These are phyloP conservation scores for Apiospora arundinis DNA, from an alignment of 2,329 filamentous ascomycete species.

Conservation along the genomic window DNA sequence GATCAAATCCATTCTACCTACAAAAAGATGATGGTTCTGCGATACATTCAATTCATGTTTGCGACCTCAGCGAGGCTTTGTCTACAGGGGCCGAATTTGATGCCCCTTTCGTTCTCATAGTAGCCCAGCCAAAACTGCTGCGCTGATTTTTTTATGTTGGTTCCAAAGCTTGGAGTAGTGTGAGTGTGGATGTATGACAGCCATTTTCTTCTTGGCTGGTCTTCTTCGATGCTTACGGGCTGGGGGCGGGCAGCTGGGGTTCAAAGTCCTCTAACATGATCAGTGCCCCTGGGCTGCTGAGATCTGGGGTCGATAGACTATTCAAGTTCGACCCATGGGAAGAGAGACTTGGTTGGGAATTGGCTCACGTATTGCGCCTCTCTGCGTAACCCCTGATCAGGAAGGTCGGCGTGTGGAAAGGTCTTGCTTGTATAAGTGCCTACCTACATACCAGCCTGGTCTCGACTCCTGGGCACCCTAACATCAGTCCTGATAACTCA, in stretches of 20 bases:
- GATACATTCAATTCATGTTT: constrained; percentile 29
- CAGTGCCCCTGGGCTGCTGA: neutral
- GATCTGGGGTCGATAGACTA: neutral
- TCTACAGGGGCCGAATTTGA: constrained; percentile 20
- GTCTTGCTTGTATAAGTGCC: too few species aligned
- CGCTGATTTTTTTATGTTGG: constrained; percentile 17
- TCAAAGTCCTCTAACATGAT: neutral
- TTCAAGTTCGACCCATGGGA: neutral
- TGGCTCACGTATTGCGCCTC: neutral
- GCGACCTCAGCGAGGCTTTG: constrained; percentile 15
- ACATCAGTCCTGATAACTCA: neutral
- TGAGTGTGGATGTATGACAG: constrained; percentile 33
- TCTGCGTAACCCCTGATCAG: neutral
- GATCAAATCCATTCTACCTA: constrained; percentile 30
- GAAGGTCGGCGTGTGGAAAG: neutral
- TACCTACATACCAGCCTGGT: neutral
- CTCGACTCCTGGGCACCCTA: neutral
- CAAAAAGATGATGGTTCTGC: constrained; percentile 22
- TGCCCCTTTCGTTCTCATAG: constrained; percentile 33
- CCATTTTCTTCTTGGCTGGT: constrained; percentile 31
- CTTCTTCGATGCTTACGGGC: constrained; percentile 26
- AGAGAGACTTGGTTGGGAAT: neutral
- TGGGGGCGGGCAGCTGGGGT: neutral
- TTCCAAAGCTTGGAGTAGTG: constrained; percentile 39
- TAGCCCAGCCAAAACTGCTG: constrained; percentile 21